phyloP scores from a whole-genome alignment of 2,329 filamentous ascomycete genomes.

The Trichoderma brevicompactum region DNA sequence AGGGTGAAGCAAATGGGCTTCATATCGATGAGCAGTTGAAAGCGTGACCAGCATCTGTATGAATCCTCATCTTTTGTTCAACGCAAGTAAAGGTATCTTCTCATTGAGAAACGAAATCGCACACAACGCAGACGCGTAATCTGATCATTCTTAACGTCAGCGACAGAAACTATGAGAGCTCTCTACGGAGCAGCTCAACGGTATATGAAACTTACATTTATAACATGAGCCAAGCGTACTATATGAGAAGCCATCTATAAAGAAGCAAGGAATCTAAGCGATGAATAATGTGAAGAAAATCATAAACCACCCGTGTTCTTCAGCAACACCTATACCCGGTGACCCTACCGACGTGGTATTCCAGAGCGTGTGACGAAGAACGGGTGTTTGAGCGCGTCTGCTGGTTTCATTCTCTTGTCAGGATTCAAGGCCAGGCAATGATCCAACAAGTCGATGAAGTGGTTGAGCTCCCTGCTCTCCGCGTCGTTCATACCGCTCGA shows the following conservation, averaged over 20 bases:
- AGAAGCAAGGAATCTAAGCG: neutral
- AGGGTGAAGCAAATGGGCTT: neutral
- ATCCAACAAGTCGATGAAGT: slow-evolving; percentile 87
- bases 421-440: slow-evolving; percentile 88
- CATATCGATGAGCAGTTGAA: neutral
- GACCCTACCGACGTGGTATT: slow-evolving; percentile 34
- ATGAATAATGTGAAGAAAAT: neutral
- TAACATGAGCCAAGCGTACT: neutral
- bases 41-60: neutral
- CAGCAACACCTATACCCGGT: neutral
- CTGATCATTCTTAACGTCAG: neutral
- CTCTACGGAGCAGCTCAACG: neutral
- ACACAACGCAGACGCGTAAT: neutral
- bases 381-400: slow-evolving; percentile 84
- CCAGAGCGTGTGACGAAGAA: slow-evolving; percentile 66
- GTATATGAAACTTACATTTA: neutral
- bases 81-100: slow-evolving; percentile 4
- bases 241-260: neutral
- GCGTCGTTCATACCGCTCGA: slow-evolving; percentile 73
- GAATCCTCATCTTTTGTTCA: neutral
- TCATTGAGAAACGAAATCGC: neutral
- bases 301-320: neutral
- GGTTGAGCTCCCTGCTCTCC: slow-evolving; percentile 76
- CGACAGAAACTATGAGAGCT: neutral
- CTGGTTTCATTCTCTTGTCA: slow-evolving; percentile 85